Conservation (phyloP, 2,329 filamentous ascomycete genomes). For the Trichophyton simii region DNA sequence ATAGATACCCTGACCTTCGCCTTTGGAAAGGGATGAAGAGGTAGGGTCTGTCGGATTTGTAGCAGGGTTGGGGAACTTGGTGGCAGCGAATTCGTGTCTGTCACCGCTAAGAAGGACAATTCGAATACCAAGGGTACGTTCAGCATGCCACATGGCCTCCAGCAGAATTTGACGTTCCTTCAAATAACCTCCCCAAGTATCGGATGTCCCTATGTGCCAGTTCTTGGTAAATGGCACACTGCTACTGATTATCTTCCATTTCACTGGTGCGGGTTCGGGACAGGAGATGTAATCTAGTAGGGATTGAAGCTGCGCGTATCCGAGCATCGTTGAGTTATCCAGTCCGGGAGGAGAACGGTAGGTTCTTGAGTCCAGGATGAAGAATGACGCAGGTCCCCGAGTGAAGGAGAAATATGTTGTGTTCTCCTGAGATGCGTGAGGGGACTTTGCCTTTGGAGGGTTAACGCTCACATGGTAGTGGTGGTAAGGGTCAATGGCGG, state of each 20-base stretch:
- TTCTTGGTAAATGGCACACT: constrained; percentile 96
- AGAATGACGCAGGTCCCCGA: constrained; percentile 85
- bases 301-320: constrained; percentile 62
- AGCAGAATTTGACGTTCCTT: constrained; percentile 65
- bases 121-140: constrained; percentile 55
- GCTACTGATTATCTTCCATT: constrained; percentile 87
- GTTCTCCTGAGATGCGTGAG: constrained; percentile 42
- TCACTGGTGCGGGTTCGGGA: constrained; percentile 61
- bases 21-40: constrained; percentile 12
- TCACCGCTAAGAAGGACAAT: constrained; percentile 82
- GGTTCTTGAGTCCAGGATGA: constrained; percentile 82
- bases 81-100: constrained; percentile 93
- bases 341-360: constrained; percentile 51
- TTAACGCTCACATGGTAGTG: constrained; percentile 79
- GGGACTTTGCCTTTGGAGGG: constrained; percentile 48
- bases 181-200: constrained; percentile 92
- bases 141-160: constrained; percentile 83
- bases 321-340: constrained; percentile 74
- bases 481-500: constrained; percentile 71
- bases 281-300: constrained; percentile 63
- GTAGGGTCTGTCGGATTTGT: constrained; percentile 13
- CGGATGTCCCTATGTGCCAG: constrained; percentile 75
- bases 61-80: constrained; percentile 48
- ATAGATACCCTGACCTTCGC: constrained; percentile 43
- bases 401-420: constrained; percentile 81